Evolutionary conservation across 805 yeast genomes (phyloP).

Genomic region (Candida piceae): DNA sequence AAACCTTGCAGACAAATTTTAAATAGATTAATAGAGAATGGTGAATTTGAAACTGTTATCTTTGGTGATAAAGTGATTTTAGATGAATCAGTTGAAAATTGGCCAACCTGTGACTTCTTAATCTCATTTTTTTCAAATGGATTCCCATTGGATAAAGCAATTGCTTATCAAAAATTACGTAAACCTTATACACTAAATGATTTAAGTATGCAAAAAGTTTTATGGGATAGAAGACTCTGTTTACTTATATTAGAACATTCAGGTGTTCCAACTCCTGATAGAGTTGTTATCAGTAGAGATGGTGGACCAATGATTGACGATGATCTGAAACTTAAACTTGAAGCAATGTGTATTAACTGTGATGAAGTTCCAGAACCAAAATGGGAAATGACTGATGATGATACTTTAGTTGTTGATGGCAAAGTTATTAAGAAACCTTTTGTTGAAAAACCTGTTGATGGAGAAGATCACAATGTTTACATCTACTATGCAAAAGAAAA

Average conservation of each 20-base stretch:
- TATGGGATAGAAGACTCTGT: slow-evolving; percentile 97
- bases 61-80: slow-evolving; percentile 96
- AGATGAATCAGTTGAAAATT: slow-evolving; percentile 88
- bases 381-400: slow-evolving; percentile 88
- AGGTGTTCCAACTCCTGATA: slow-evolving; percentile 82
- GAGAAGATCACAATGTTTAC: slow-evolving; percentile 95
- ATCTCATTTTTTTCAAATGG: slow-evolving; percentile 94
- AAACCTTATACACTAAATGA: slow-evolving; percentile 90
- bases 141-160: slow-evolving; percentile 94
- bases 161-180: slow-evolving; percentile 78
- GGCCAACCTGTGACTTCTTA: slow-evolving; percentile 98
- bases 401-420: slow-evolving; percentile 74
- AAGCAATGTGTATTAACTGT: slow-evolving; percentile 54
- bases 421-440: slow-evolving; percentile 75
- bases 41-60: slow-evolving; percentile 93
- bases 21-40: slow-evolving; percentile 81
- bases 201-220: slow-evolving; percentile 79
- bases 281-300: slow-evolving; percentile 88
- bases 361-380: slow-evolving; percentile 55
- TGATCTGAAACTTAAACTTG: slow-evolving; percentile 55
- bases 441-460: slow-evolving; percentile 98
- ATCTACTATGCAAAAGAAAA: slow-evolving; percentile 82
- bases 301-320: slow-evolving; percentile 90
- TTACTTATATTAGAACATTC: slow-evolving; percentile 71
- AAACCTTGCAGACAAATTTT: slow-evolving; percentile 93